phyloP scores from a whole-genome alignment of 2,329 filamentous ascomycete genomes.

The Akanthomyces dipterigenus region DNA sequence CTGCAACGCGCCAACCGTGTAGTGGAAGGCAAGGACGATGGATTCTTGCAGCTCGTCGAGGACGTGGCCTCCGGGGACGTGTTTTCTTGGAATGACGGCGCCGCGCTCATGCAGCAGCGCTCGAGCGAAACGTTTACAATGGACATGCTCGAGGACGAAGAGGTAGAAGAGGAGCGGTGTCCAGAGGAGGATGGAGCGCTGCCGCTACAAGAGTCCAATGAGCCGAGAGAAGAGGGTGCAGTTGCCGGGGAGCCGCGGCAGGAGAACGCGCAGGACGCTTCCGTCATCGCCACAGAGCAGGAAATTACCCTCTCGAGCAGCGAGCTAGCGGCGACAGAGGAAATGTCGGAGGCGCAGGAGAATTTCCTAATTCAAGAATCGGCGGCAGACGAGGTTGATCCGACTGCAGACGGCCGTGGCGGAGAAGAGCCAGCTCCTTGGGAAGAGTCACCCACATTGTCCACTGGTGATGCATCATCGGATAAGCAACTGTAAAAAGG shows the following conservation, averaged over 20 bases:
- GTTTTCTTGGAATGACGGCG: constrained; percentile 30
- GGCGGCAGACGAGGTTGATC: neutral
- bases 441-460: neutral
- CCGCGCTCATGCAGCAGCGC: constrained; percentile 21
- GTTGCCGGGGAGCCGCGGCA: neutral
- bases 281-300: neutral
- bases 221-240: neutral
- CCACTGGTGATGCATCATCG: neutral
- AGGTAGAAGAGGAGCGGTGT: neutral
- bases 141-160: constrained; percentile 20
- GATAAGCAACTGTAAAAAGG: neutral
- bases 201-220: constrained; percentile 15
- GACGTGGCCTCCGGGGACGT: constrained; percentile 24
- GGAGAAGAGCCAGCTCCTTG: neutral
- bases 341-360: too few species aligned
- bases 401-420: neutral
- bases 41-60: constrained; percentile 24
- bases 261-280: neutral
- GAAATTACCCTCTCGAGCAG: too few species aligned
- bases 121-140: constrained; percentile 22
- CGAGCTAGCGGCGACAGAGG: too few species aligned
- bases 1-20: constrained; percentile 26
- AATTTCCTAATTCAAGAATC: too few species aligned
- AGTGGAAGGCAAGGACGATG: neutral
- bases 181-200: neutral